Base-by-base conservation (phyloP, 371 early-diverging fungal species). In the Saksenaea vasiformis region DNA sequence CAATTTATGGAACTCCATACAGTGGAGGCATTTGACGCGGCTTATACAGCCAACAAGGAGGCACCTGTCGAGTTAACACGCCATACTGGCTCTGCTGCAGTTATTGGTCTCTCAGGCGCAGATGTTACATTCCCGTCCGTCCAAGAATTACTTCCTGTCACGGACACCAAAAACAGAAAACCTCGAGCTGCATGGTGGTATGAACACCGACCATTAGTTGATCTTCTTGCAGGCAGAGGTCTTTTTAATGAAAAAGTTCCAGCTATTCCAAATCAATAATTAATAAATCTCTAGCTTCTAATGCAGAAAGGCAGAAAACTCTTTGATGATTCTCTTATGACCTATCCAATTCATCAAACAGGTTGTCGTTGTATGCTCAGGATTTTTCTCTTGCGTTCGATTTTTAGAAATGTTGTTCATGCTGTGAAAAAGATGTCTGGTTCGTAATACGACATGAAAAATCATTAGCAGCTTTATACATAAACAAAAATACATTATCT, bases 41-140 rank as follows among this genome's bases (percentile, higher is more conserved):
- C 72, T 35, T 36, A 71, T 41, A n/a, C 31, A 1, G 14, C 28
- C 37, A 14, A 68, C 37, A 22, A 75, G 68, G 47, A 64, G 0
- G 61, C 53, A 3, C 91, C 90, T 41, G 64, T 77, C 1, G 90
- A 93, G 14, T 91, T 90, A 68, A 86, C 88, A 17, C 72, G 69
- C 35, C 66, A 68, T 4, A 70, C 82, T 0, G 86, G 86, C 8
- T 87, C 93, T 17, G 87, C 89, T n/a, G 85, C 79, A 31, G 93
- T 97, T 3, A 87, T 96, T 54, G 98, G 98, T 38, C 81, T 96
- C 39, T 75, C 85, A 5, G 96, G 95, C 26, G 88, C 90, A 13
- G 77, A 80, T 27, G 86, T 94, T 36, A 77, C 79, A 35, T 93
- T 88, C 60, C 87, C 88, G 11, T 89, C 95, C 38, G 87, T 95